These are phyloP conservation scores for Pulveroboletus sp. DNA, from an alignment of 768 basidiomycete species.

Conservation along the genomic window DNA sequence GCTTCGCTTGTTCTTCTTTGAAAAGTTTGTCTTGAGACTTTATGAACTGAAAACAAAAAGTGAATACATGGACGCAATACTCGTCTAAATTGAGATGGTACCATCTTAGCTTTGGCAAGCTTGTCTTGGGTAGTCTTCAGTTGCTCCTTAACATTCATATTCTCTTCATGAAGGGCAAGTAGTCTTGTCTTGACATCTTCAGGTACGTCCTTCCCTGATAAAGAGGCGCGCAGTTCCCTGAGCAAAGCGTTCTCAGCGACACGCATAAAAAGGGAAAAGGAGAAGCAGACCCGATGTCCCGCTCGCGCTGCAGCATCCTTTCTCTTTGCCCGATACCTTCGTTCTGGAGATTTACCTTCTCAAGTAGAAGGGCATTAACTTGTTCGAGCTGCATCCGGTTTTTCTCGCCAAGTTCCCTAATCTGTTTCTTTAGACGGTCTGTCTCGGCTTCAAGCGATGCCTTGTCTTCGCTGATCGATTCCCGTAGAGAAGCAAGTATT, in stretches of 20 bases:
- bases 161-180: slow-evolving; percentile 74
- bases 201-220: slow-evolving; percentile 75
- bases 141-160: slow-evolving; percentile 63
- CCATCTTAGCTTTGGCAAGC: slow-evolving; percentile 72
- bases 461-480: slow-evolving; percentile 88
- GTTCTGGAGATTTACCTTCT: slow-evolving; percentile 87
- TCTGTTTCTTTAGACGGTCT: slow-evolving; percentile 55
- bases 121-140: slow-evolving; percentile 70
- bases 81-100: slow-evolving; percentile 26
- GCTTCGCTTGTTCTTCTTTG: slow-evolving; percentile 71
- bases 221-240: slow-evolving; percentile 72
- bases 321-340: slow-evolving; percentile 90
- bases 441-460: slow-evolving; percentile 65
- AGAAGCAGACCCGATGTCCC: slow-evolving; percentile 67
- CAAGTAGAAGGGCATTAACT: slow-evolving; percentile 76
- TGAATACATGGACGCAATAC: not conserved
- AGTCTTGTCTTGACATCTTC: slow-evolving; percentile 77
- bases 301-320: slow-evolving; percentile 78
- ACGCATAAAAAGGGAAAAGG: not conserved
- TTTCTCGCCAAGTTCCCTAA: slow-evolving; percentile 74
- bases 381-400: slow-evolving; percentile 89
- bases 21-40: slow-evolving; percentile 87
- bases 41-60: slow-evolving; percentile 64
- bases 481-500: slow-evolving; percentile 78
- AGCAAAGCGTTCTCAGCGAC: not conserved